Evolutionary conservation across 331 rosid species (phyloP), one percentile per base, ranked within the genome.

Genomic region (Phaseolus coccineus): DNA sequence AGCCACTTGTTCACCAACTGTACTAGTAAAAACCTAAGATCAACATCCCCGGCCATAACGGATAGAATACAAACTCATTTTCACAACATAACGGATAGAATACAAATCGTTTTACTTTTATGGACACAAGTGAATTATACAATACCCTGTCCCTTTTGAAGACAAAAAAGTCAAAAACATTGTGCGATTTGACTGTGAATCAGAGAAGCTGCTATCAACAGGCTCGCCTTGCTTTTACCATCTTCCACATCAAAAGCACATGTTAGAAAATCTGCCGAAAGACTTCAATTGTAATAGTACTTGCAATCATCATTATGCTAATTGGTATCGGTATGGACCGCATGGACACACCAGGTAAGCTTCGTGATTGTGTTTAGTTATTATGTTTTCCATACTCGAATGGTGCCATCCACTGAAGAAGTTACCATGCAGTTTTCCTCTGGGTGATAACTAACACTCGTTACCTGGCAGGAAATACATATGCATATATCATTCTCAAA

Each of bases 401-500:
- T 80, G 61, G 85, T 88, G 81, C 96, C 94, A 77, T 90, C 97
- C 22, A 95, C 91, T 1, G 97, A 93, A 71, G 96, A 84, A 51
- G 96, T 90, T 73, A 89, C 61, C 97, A 91, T 90, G 77, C 97
- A 92, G 80, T 73, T 83, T 39, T 91, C 94, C 75, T 79, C 87
- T 9, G 90, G 97, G 77, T 95, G 99, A 82, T 91, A 95, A 83
- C 97, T 95, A 73, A 92, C 97, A 64, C 99, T 95, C 12, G 98
- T 95, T 59, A 91, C 97, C 97, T 95, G 88, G 57, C 42, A 75
- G 51, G 46, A 73, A 81, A 66, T 2, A 46, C 61, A 52, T 15
- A 24, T 19, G 47, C 46, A 35, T 64, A 69, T 12, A 11, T 77
- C 33, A 73, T 58, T 53, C 30, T 46, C 11, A 30, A 55, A 64